Percentiles rank a stretch among this genome's conserved stretches.
Evolutionary conservation across 305 asterid species (phyloP).

Genomic region (Salvia sclarea): DNA sequence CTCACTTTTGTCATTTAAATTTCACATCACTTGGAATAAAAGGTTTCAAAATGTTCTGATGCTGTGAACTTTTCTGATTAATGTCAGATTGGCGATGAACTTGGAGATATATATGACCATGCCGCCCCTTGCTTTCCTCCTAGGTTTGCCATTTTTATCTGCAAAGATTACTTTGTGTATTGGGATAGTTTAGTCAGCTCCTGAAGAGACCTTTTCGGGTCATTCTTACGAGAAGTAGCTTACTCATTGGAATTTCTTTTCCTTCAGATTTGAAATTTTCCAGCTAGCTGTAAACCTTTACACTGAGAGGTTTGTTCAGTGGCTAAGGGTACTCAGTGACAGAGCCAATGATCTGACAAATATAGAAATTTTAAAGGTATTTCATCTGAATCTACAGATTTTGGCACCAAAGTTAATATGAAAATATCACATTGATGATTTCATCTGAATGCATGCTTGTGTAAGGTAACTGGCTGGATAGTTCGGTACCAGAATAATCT

Average conservation of each 20-base stretch:
- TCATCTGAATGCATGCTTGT: constrained; percentile 21
- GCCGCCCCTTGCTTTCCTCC: constrained; percentile 99
- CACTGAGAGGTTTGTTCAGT: constrained; percentile 97
- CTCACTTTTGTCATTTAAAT: neutral
- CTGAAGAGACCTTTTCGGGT: constrained; percentile 13
- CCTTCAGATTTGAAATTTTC: constrained; percentile 91
- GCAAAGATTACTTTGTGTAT: constrained; percentile 20
- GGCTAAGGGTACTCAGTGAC: constrained; percentile 97
- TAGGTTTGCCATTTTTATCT: constrained; percentile 54
- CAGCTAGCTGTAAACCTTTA: constrained; percentile 97
- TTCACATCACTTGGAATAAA: neutral
- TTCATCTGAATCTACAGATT: constrained; percentile 22
- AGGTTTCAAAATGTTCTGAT: neutral
- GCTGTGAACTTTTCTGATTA: constrained; percentile 22
- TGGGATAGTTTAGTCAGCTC: constrained; percentile 11
- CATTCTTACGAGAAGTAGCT: neutral
- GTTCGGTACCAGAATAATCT: constrained; percentile 90
- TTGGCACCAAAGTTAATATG: constrained; percentile 10
- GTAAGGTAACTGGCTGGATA: constrained; percentile 97
- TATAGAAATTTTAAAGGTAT: constrained; percentile 94
- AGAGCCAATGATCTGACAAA: constrained; percentile 86
- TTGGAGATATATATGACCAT: constrained; percentile 88
- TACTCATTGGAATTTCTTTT: constrained; percentile 27
- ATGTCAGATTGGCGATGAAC: constrained; percentile 95
- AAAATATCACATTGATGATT: constrained; percentile 5